These are phyloP conservation scores for Alloteropsis semialata DNA, from an alignment of 176 grass and related monocot genomes.

Conservation along the genomic window DNA sequence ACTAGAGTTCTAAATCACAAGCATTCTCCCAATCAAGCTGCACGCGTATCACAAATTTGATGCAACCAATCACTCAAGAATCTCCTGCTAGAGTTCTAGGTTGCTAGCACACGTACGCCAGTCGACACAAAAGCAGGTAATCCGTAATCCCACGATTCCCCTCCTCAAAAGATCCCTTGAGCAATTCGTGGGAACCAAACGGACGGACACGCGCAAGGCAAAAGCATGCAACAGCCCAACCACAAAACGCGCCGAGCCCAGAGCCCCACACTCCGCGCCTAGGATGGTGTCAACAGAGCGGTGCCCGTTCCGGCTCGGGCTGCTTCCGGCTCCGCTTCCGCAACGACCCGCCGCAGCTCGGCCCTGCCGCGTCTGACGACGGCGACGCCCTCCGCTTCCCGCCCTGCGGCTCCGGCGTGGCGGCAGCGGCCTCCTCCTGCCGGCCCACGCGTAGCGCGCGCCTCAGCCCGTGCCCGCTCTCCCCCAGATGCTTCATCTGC, in stretches of 20 bases:
- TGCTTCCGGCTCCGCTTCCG: slow-evolving; percentile 48
- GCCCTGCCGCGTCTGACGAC: background rate
- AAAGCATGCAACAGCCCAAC: background rate
- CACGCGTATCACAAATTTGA: background rate
- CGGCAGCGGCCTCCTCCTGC: background rate
- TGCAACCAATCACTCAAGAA: no score
- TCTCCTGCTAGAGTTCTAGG: no score
- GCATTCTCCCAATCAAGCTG: background rate
- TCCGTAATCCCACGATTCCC: no score
- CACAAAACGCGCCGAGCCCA: background rate
- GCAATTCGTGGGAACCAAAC: background rate
- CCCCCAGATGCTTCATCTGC: slow-evolving; percentile 43
- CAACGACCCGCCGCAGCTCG: slow-evolving; percentile 30
- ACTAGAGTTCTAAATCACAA: background rate
- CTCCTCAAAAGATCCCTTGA: background rate
- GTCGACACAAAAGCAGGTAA: background rate
- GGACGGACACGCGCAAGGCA: background rate
- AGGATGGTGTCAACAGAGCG: background rate
- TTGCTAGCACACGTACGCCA: background rate
- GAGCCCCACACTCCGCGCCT: no score
- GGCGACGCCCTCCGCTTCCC: slow-evolving; percentile 27
- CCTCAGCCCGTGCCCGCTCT: slow-evolving; percentile 35
- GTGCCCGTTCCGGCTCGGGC: slow-evolving; percentile 24
- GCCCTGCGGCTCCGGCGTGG: background rate
- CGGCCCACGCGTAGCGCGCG: slow-evolving; percentile 2